Evolutionary conservation across 1,284 basidiomycete species (phyloP).

Genomic region (Amanita bisporigera): DNA sequence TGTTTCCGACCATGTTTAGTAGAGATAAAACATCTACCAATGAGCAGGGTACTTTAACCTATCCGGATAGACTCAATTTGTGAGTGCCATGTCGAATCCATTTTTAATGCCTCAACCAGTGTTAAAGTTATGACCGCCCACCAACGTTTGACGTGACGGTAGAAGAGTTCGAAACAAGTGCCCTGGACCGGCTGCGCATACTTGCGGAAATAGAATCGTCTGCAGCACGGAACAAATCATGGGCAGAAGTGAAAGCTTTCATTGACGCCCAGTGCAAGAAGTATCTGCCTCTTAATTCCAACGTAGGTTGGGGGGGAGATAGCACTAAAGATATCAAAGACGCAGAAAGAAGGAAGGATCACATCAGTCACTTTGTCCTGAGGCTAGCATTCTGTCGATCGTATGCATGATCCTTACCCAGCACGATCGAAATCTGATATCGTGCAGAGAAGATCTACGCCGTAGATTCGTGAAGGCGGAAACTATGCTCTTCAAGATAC

Average conservation of each 20-base stretch:
- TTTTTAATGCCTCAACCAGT: slow-evolving; percentile 8
- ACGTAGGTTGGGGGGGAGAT: slow-evolving; percentile 56
- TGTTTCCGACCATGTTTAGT: background rate
- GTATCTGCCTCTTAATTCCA: slow-evolving; percentile 74
- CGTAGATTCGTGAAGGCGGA: slow-evolving; percentile 92
- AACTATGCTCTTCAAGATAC: slow-evolving; percentile 80
- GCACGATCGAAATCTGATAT: slow-evolving; percentile 3
- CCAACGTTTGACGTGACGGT: slow-evolving; percentile 91
- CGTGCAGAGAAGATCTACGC: slow-evolving; percentile 85
- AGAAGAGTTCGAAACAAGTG: slow-evolving; percentile 95
- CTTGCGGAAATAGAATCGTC: slow-evolving; percentile 96
- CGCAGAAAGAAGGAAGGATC: slow-evolving; percentile 81
- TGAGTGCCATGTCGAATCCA: slow-evolving; percentile 46
- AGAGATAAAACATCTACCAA: slow-evolving; percentile 4
- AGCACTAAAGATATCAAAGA: slow-evolving; percentile 45
- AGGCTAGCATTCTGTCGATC: slow-evolving; percentile 95
- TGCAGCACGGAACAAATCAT: slow-evolving; percentile 81
- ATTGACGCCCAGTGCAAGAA: slow-evolving; percentile 67
- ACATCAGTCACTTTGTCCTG: slow-evolving; percentile 94
- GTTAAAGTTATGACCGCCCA: slow-evolving; percentile 80
- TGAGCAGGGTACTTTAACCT: slow-evolving; percentile 44
- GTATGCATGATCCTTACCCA: slow-evolving; percentile 58
- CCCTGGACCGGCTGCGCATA: slow-evolving; percentile 87
- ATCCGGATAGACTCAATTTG: slow-evolving; percentile 84
- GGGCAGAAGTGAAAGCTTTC: slow-evolving; percentile 75